These are phyloP conservation scores for Fusarium clavum DNA, from an alignment of 2,329 filamentous ascomycete species.

Conservation along the genomic window DNA sequence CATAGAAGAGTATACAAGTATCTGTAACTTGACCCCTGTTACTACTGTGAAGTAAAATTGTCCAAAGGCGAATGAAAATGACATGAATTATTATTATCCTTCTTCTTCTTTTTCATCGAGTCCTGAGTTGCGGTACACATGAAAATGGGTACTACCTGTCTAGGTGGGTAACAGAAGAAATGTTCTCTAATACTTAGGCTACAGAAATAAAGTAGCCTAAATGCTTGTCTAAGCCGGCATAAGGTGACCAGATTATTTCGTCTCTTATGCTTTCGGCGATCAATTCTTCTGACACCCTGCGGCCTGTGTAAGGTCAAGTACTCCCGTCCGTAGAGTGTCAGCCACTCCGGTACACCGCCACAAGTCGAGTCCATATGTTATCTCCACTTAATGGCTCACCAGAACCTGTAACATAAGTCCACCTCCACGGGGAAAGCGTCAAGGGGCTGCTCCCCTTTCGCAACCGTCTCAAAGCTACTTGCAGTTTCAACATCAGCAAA, in stretches of 20 bases:
- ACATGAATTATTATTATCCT: not conserved
- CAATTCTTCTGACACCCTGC: no score
- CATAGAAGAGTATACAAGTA: not conserved
- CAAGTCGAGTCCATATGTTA: not conserved
- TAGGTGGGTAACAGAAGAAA: no score
- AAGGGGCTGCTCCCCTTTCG: conserved; percentile 35
- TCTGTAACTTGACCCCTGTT: not conserved
- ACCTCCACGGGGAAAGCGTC: conserved; percentile 19
- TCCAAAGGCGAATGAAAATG: no score
- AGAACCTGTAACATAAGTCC: conserved; percentile 14
- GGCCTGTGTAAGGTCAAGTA: not conserved
- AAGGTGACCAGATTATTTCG: no score
- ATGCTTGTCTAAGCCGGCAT: no score
- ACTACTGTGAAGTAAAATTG: not conserved
- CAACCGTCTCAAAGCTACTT: conserved; percentile 23
- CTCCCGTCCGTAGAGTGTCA: not conserved
- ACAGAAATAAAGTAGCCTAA: no score
- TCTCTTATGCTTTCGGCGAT: no score
- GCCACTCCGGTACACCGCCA: conserved; percentile 41
- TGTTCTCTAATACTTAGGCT: no score
- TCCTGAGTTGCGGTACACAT: not conserved
- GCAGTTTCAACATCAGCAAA: conserved; percentile 31
- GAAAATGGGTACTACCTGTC: not conserved
- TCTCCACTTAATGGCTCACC: conserved; percentile 34
- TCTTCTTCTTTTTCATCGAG: not conserved